Conservation (phyloP, 1,139 yeast species). For the Yamadazyma siamensis region DNA sequence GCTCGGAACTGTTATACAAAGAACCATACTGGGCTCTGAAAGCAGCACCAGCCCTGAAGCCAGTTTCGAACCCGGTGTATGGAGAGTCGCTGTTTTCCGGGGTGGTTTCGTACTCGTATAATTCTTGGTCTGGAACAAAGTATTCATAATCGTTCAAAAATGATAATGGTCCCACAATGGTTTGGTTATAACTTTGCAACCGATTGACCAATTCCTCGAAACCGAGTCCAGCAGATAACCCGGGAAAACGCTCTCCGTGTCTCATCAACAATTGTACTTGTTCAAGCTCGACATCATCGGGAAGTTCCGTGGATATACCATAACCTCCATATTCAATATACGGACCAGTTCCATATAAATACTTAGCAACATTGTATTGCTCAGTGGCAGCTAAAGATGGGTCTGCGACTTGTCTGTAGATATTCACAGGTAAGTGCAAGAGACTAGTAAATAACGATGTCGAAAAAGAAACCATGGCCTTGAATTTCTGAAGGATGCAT, state of each 20-base stretch:
- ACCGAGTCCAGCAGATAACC: conserved; percentile 19
- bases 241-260: conserved; percentile 39
- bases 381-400: conserved; percentile 28
- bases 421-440: conserved; percentile 11
- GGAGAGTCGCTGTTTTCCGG: conserved; percentile 21
- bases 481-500: no score
- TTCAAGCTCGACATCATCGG: conserved; percentile 28
- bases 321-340: conserved; percentile 32
- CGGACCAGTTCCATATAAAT: conserved; percentile 36
- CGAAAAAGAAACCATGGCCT: conserved; percentile 13
- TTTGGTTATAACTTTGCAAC: conserved; percentile 17
- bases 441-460: conserved; percentile 12
- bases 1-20: conserved; percentile 18
- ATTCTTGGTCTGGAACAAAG: conserved; percentile 20
- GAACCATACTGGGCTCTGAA: conserved; percentile 28
- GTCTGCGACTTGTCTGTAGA: conserved; percentile 20
- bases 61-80: conserved; percentile 24
- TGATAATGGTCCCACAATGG: conserved; percentile 21
- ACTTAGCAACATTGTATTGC: conserved; percentile 29
- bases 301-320: conserved; percentile 33
- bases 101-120: conserved; percentile 29
- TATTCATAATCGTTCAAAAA: conserved; percentile 26
- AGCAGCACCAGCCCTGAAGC: conserved; percentile 26
- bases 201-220: conserved; percentile 21
- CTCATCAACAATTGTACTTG: conserved; percentile 34